Conservation (phyloP, 179 eudicot species). For the Silene coronaria region DNA sequence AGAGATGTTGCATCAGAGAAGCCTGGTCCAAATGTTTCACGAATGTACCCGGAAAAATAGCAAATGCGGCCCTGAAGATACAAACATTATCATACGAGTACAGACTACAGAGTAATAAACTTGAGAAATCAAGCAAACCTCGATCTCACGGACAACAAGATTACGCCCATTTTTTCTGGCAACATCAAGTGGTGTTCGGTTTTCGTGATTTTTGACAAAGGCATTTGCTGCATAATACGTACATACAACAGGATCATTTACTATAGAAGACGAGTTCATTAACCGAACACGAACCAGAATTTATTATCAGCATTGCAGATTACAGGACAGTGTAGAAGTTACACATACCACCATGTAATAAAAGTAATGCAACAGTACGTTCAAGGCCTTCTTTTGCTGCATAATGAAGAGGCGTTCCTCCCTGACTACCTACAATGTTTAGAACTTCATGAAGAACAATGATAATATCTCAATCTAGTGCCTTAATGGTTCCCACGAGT, state of each 20-base stretch:
- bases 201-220: slow-evolving; percentile 55
- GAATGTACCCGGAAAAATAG: slow-evolving; percentile 76
- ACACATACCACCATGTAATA: slow-evolving; percentile 64
- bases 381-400: slow-evolving; percentile 79
- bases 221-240: slow-evolving; percentile 58
- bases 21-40: slow-evolving; percentile 49
- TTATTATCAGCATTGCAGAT: neutral
- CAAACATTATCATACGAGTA: neutral
- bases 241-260: neutral
- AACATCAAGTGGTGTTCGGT: slow-evolving; percentile 72
- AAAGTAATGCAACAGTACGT: slow-evolving; percentile 68
- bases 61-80: slow-evolving; percentile 55
- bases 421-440: slow-evolving; percentile 38
- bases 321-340: neutral
- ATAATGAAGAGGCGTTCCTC: slow-evolving; percentile 88
- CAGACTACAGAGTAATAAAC: too few relatives aligned
- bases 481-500: too few relatives aligned
- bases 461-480: too few relatives aligned
- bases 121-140: slow-evolving; percentile 50
- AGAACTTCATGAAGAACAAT: too few relatives aligned
- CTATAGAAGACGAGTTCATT: too few relatives aligned
- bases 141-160: slow-evolving; percentile 69
- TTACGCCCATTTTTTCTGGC: slow-evolving; percentile 62
- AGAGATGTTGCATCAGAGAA: slow-evolving; percentile 43
- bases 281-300: neutral